phyloP scores from a whole-genome alignment of 345 rosid genomes.

The Luvunga scandens region DNA sequence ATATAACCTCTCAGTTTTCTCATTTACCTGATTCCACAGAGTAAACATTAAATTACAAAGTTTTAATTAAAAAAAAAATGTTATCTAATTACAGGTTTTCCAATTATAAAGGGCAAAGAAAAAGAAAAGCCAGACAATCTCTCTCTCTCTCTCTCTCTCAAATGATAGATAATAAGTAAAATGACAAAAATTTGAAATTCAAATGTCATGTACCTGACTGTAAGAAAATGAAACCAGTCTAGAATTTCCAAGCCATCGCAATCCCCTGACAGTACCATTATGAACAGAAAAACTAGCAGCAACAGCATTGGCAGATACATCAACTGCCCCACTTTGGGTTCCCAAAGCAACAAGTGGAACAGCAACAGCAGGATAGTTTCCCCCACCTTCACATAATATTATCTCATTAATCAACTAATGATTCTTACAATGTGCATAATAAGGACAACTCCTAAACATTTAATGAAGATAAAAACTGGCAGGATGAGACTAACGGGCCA shows the following conservation, averaged over 20 bases:
- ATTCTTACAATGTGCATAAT: conserved; percentile 8
- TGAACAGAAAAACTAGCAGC: conserved; percentile 84
- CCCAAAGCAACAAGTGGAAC: conserved; percentile 99
- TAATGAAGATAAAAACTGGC: conserved; percentile 6
- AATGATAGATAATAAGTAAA: not conserved
- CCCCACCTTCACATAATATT: conserved; percentile 67
- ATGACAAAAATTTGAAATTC: conserved; percentile 1
- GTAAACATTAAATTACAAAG: not conserved
- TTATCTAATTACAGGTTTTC: not conserved
- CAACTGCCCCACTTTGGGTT: conserved; percentile 86
- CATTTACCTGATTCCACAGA: conserved; percentile 67
- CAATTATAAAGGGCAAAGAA: not conserved
- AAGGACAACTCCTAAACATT: not conserved
- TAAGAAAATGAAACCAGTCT: conserved; percentile 89
- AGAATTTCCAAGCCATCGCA: conserved; percentile 98
- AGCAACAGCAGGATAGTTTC: conserved; percentile 84
- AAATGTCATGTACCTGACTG: conserved; percentile 51
- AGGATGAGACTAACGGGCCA: conserved; percentile 76
- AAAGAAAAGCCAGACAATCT: not conserved
- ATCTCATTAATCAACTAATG: conserved; percentile 23
- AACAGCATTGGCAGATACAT: conserved; percentile 92
- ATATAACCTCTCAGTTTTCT: conserved; percentile 83
- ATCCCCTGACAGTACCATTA: conserved; percentile 71
- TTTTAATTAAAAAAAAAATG: conserved; percentile 4
- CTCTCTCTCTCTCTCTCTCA: not conserved